Evolutionary conservation across 2,329 filamentous ascomycete genomes (phyloP).

Genomic region (Rhinocladiella similis): DNA sequence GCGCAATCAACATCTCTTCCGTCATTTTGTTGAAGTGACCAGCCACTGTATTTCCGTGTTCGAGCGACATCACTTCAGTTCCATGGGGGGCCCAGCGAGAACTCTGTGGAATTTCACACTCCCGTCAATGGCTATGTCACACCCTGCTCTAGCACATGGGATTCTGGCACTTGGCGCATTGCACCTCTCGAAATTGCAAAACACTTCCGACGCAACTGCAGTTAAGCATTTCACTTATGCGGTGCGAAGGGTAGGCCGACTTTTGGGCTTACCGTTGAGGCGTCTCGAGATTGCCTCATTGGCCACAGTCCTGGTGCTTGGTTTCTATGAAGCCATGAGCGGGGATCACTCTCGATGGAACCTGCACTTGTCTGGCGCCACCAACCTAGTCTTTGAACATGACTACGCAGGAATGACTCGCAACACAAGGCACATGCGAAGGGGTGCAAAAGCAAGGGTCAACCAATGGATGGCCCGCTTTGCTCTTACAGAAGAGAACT

Average conservation of each 20-base stretch:
- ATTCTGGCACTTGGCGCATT: slow-evolving; percentile 85
- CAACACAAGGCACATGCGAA: slow-evolving; percentile 66
- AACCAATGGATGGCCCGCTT: slow-evolving; percentile 34
- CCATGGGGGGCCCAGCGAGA: slow-evolving; percentile 61
- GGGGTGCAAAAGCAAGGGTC: slow-evolving; percentile 43
- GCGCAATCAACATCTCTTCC: slow-evolving; percentile 79
- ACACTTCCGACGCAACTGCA: slow-evolving; percentile 72
- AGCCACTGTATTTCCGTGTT: slow-evolving; percentile 84
- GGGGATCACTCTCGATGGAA: slow-evolving; percentile 96
- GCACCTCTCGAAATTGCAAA: slow-evolving; percentile 82
- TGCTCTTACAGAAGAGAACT: slow-evolving; percentile 21
- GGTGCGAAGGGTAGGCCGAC: slow-evolving; percentile 73
- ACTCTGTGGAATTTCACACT: slow-evolving; percentile 71
- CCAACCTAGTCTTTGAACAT: slow-evolving; percentile 74
- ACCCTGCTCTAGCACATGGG: slow-evolving; percentile 85
- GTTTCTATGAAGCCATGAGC: slow-evolving; percentile 91
- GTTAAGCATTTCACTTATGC: slow-evolving; percentile 91
- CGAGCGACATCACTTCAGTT: slow-evolving; percentile 68
- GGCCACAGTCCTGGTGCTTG: slow-evolving; percentile 82
- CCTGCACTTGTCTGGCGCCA: slow-evolving; percentile 81
- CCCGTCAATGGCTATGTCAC: slow-evolving; percentile 76
- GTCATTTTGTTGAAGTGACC: slow-evolving; percentile 88
- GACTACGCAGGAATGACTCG: slow-evolving; percentile 73
- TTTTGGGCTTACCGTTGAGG: slow-evolving; percentile 67
- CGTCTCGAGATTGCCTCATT: slow-evolving; percentile 77